A percentile compares a stretch with the other conserved stretches of the same genome.
Conservation (phyloP, 1,139 yeast genomes). For the Trichomonascaceae sp. region DNA sequence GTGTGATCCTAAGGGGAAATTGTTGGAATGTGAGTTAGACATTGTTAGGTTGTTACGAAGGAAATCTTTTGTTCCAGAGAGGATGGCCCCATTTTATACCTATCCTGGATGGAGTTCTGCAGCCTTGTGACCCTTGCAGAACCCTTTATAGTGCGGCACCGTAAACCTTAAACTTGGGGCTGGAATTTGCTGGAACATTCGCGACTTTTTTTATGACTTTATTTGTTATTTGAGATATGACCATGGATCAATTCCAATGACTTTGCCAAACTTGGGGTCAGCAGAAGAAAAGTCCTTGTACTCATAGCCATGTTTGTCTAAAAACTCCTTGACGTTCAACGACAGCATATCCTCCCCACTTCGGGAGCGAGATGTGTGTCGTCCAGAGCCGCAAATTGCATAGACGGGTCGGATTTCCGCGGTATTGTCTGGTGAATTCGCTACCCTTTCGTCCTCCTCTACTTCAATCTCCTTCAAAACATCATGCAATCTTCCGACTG, state of each 20-base stretch:
- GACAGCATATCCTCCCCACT: conserved; percentile 20
- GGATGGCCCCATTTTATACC: too few relatives aligned
- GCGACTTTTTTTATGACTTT: conserved; percentile 1
- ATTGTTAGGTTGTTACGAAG: too few relatives aligned
- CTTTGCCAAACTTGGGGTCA: conserved; percentile 21
- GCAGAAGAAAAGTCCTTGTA: conserved; percentile 23
- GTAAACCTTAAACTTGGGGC: too few relatives aligned
- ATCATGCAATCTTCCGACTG: conserved; percentile 20
- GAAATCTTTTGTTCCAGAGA: too few relatives aligned
- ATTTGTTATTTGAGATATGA: conserved; percentile 11
- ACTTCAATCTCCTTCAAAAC: conserved; percentile 17
- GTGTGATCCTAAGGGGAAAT: too few relatives aligned
- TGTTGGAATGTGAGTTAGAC: too few relatives aligned
- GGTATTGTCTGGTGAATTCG: too few relatives aligned
- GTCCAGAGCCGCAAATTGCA: conserved; percentile 24
- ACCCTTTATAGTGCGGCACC: too few relatives aligned
- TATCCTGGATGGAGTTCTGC: too few relatives aligned
- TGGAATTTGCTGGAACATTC: neutral
- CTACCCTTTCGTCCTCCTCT: conserved; percentile 12
- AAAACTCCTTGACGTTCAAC: conserved; percentile 18
- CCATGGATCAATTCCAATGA: conserved; percentile 31
- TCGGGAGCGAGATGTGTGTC: conserved; percentile 12
- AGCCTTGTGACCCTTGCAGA: too few relatives aligned
- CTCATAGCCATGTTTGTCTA: conserved; percentile 27
- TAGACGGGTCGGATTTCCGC: conserved; percentile 22